Evolutionary conservation across 2,329 filamentous ascomycete genomes (phyloP), one percentile per base, ranked within the genome.

Genomic region (Metarhizium sp.): DNA sequence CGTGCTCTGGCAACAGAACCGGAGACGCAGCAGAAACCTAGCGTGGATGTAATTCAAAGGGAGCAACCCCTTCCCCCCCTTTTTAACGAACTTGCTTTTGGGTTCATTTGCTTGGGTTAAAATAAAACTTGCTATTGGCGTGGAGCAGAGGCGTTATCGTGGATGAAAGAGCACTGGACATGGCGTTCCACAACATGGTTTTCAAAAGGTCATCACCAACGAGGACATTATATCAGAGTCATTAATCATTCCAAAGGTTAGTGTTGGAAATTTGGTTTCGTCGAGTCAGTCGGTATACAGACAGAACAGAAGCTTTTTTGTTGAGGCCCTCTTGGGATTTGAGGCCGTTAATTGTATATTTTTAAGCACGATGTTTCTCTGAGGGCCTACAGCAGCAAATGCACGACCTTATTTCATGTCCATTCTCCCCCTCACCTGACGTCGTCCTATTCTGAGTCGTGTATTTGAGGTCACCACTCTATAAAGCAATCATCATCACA

Each of bases 1-100:
- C 46, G 76, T 77, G 5, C 65, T 81, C 42, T 81, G 78, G 78
- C 78, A 81, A 66, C 78, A 81, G 66, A 79, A 79, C 52, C 69
- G 77, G 55, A 71, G 72, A 54, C 74, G 74, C 58, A 71, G 69
- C 59, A 69, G 77, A 52, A 80, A 75, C 63, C 57, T 76, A 59
- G 74, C 73, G 68, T 77, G 75, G 75, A 69, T 75, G 67, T 76
- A 63, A 71, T 43, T 4, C 8, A 38, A 10, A 20, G 25, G 25
- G 6, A 30, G 20, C 10, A 14, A 14, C 10, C 16, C 18, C 8
- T 25, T 18, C 18, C 18, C 4, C 6, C 7, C n/a, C 34, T 40
- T 40, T 40, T 40, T 46, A 30, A 36, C 18, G 38, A 30, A n/a
- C 13, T 29, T 55, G 29, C 29, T 25, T 36, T 51, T 25, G 34